A percentile compares a stretch with the other conserved stretches of the same genome.
Evolutionary conservation across 1,284 basidiomycete species (phyloP).

Genomic region (Ceratobasidium sp.): DNA sequence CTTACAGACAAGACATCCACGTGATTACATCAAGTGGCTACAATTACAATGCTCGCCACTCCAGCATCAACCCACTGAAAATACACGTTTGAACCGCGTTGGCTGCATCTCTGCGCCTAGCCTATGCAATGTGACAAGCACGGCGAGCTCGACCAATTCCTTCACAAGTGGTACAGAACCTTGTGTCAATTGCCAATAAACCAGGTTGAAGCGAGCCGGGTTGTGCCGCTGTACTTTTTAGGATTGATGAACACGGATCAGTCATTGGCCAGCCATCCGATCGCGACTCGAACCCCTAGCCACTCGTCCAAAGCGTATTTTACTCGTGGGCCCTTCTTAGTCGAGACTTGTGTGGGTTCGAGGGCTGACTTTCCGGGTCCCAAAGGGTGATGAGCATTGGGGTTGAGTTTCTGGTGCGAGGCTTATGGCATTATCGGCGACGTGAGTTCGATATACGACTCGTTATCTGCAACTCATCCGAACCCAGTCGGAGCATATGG

Average conservation of each 20-base stretch:
- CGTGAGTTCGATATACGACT: background rate
- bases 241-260: conserved; percentile 39
- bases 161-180: conserved; percentile 22
- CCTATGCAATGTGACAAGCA: conserved; percentile 3
- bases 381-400: background rate
- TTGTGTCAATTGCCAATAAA: conserved; percentile 33
- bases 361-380: background rate
- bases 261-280: conserved; percentile 17
- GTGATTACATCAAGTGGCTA: background rate
- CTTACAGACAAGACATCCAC: conserved; percentile 1
- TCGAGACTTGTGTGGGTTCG: conserved; percentile 4
- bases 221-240: conserved; percentile 4
- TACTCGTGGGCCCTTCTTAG: background rate
- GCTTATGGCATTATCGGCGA: background rate
- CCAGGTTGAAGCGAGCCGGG: conserved; percentile 21
- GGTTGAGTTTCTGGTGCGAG: conserved; percentile 11
- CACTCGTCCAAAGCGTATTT: background rate
- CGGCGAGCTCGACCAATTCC: background rate
- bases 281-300: conserved; percentile 2
- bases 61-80: background rate
- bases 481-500: conserved; percentile 1
- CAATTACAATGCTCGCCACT: conserved; percentile 3
- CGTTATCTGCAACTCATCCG: conserved; percentile 25
- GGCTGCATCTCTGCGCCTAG: background rate
- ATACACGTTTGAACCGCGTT: background rate